A percentile compares a stretch with the other conserved stretches of the same genome.
These are phyloP conservation scores for Cyanidioschyzon merolae DNA, from an alignment of 23 red algal genomes.

Conservation along the genomic window DNA sequence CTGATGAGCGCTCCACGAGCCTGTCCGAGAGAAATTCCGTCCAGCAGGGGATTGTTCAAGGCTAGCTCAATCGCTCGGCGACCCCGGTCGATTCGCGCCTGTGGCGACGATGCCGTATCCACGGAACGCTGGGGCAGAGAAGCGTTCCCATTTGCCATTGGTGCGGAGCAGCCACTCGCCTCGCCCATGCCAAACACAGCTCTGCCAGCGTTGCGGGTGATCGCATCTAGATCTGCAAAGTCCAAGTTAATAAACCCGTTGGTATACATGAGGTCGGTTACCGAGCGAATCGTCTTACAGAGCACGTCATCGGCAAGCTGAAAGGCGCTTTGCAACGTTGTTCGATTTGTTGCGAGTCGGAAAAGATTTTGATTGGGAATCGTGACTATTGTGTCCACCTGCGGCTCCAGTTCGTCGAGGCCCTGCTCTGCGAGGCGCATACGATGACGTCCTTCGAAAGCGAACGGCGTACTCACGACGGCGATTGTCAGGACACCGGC, in stretches of 20 bases:
- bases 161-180: conserved; percentile 7
- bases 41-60: conserved; percentile 17
- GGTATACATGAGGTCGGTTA: conserved; percentile 23
- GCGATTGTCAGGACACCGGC: conserved; percentile 21
- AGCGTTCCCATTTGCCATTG: neutral
- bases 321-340: conserved; percentile 20
- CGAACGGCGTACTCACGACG: conserved; percentile 27
- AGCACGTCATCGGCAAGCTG: conserved; percentile 26
- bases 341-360: conserved; percentile 3
- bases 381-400: conserved; percentile 23
- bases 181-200: conserved; percentile 28
- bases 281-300: conserved; percentile 8
- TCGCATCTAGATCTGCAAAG: conserved; percentile 24
- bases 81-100: neutral
- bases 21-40: conserved; percentile 3
- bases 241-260: conserved; percentile 25
- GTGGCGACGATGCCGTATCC: neutral
- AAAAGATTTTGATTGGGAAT: conserved; percentile 30
- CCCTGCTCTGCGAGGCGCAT: conserved; percentile 17
- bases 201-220: conserved; percentile 13
- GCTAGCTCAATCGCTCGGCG: conserved; percentile 5
- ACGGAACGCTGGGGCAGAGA: neutral
- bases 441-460: conserved; percentile 22
- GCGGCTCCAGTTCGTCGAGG: conserved; percentile 1
- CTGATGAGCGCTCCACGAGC: conserved; percentile 24